These are phyloP conservation scores for Pythium monospermum DNA, from an alignment of 352 stramenopile genomes.

Conservation along the genomic window DNA sequence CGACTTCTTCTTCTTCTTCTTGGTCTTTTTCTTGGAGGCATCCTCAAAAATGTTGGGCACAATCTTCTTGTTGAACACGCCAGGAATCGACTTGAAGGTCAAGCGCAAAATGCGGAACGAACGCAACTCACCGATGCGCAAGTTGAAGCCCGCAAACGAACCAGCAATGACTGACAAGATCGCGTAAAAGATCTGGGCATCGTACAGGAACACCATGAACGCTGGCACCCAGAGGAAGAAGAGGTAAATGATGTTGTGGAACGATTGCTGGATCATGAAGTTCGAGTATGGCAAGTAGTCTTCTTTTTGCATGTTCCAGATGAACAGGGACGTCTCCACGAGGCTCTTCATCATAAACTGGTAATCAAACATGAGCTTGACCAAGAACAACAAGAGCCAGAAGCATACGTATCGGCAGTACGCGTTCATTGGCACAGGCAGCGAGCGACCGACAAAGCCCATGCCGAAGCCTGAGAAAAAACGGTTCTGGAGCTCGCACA, in stretches of 20 bases:
- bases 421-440: slow-evolving; percentile 59
- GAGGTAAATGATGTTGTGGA: slow-evolving; percentile 85
- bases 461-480: slow-evolving; percentile 62
- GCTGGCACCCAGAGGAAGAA: slow-evolving; percentile 78
- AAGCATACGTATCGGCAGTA: slow-evolving; percentile 84
- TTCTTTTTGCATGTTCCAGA: slow-evolving; percentile 70
- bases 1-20: slow-evolving; percentile 58
- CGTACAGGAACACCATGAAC: slow-evolving; percentile 85
- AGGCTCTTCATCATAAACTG: slow-evolving; percentile 82
- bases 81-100: slow-evolving; percentile 83
- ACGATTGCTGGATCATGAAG: slow-evolving; percentile 78
- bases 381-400: slow-evolving; percentile 65
- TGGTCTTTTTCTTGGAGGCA: slow-evolving; percentile 54
- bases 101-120: slow-evolving; percentile 80
- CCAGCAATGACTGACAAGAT: slow-evolving; percentile 73
- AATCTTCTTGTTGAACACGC: slow-evolving; percentile 88
- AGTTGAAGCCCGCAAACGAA: slow-evolving; percentile 80
- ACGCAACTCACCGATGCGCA: slow-evolving; percentile 78
- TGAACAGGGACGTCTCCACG: slow-evolving; percentile 83
- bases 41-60: slow-evolving; percentile 79
- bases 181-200: slow-evolving; percentile 84
- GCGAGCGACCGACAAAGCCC: slow-evolving; percentile 69
- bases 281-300: slow-evolving; percentile 77
- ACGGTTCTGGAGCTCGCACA: slow-evolving; percentile 70
- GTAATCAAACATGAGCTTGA: slow-evolving; percentile 84